Conservation (phyloP, 164 flowering plant genomes). For the Vitis labrusca region DNA sequence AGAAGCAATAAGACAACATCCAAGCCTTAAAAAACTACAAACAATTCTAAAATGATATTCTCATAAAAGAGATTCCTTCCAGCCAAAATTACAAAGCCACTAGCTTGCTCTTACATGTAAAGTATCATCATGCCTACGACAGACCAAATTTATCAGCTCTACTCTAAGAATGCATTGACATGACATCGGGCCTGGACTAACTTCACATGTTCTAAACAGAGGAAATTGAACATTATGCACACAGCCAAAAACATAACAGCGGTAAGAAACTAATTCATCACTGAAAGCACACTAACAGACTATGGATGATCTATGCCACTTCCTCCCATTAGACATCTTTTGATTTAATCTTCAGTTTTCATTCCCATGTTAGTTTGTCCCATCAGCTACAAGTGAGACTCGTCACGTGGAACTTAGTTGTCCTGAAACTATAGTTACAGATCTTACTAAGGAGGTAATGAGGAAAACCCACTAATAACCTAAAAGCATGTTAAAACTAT, state of each 20-base stretch:
- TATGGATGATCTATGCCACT: neutral
- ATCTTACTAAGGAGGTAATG: neutral
- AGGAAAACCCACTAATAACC: neutral
- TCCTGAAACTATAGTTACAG: slow-evolving; percentile 5
- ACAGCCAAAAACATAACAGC: too few species aligned
- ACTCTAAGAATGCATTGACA: too few species aligned
- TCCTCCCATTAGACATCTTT: neutral
- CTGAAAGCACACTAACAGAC: too few species aligned
- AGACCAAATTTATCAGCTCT: too few species aligned
- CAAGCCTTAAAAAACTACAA: neutral
- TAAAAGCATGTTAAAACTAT: slow-evolving; percentile 3
- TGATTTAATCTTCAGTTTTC: neutral
- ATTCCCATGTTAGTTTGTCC: slow-evolving; percentile 1
- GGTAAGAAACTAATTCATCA: too few species aligned
- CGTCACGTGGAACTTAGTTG: neutral
- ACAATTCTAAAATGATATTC: neutral
- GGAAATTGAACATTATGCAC: too few species aligned
- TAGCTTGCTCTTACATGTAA: too few species aligned
- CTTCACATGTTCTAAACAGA: too few species aligned
- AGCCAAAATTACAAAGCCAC: too few species aligned
- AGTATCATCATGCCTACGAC: too few species aligned
- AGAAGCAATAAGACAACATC: neutral
- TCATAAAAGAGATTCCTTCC: too few species aligned
- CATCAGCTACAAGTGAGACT: neutral
- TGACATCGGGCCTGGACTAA: too few species aligned